Conservation (phyloP, 1,284 basidiomycete genomes). For the Pulchroboletus neoregius region DNA sequence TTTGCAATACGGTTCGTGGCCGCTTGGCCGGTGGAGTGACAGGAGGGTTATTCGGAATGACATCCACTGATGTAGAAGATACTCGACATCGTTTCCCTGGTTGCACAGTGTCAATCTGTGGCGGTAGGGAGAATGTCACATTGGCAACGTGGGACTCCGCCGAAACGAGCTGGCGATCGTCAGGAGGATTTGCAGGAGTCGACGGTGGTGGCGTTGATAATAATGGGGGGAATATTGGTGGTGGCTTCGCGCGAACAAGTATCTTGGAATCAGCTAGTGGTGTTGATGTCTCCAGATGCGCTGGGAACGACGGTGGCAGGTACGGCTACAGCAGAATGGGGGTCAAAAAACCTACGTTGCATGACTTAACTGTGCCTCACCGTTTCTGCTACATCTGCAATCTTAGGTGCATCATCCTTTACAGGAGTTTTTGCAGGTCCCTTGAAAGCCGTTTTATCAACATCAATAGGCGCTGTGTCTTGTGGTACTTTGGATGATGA, state of each 20-base stretch:
- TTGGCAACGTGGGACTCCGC: constrained; percentile 9
- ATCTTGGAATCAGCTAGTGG: constrained; percentile 19
- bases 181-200: constrained; percentile 12
- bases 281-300: constrained; percentile 29
- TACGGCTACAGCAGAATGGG: constrained; percentile 23
- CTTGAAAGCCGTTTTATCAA: constrained; percentile 1
- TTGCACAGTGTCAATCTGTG: constrained; percentile 7
- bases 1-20: constrained; percentile 12
- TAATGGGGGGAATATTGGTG: constrained; percentile 24
- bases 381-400: constrained; percentile 30
- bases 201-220: constrained; percentile 22
- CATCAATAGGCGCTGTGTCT: not conserved
- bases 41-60: constrained; percentile 1
- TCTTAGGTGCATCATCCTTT: constrained; percentile 19
- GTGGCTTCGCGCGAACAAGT: constrained; percentile 26
- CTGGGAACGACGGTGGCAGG: constrained; percentile 33
- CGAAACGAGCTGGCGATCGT: constrained; percentile 7
- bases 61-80: constrained; percentile 9
- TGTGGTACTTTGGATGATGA: constrained; percentile 2
- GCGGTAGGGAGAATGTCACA: constrained; percentile 13
- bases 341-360: constrained; percentile 11
- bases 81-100: constrained; percentile 20
- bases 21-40: constrained; percentile 20
- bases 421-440: constrained; percentile 1
- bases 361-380: constrained; percentile 20